Percentiles rank a stretch among this genome's conserved stretches.
Evolutionary conservation across 176 grass and related monocot genomes (phyloP).

Genomic region (Zea mays): DNA sequence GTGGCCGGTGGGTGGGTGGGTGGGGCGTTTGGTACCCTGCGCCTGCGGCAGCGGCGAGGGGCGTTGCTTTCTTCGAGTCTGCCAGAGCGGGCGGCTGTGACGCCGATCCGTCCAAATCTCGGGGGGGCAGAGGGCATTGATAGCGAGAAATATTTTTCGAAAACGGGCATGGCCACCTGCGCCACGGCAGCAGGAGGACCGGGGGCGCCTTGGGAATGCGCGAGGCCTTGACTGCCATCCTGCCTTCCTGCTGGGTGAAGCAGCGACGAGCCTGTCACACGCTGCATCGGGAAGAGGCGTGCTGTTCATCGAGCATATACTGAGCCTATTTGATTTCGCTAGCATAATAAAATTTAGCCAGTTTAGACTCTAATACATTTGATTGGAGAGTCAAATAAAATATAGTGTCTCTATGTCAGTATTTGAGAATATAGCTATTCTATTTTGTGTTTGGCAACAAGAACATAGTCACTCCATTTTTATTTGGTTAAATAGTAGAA

Average conservation of each 20-base stretch:
- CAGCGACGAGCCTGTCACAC: conserved; percentile 8
- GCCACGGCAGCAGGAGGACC: neutral
- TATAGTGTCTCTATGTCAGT: too few relatives aligned
- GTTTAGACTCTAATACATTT: too few relatives aligned
- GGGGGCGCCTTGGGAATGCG: conserved; percentile 37
- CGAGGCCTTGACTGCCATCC: conserved; percentile 45
- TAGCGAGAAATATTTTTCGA: conserved; percentile 10
- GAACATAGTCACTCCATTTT: too few relatives aligned
- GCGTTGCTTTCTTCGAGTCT: too few relatives aligned
- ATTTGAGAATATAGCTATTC: too few relatives aligned
- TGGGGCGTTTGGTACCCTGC: neutral
- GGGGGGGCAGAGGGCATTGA: conserved; percentile 5
- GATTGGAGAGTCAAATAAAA: too few relatives aligned
- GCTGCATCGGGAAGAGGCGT: neutral
- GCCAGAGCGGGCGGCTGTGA: too few relatives aligned
- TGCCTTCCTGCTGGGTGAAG: conserved; percentile 25
- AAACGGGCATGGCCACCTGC: conserved; percentile 26
- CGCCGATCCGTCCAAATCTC: conserved; percentile 1
- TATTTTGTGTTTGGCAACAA: too few relatives aligned
- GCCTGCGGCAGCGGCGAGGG: neutral
- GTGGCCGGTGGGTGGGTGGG: neutral
- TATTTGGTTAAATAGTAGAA: too few relatives aligned
- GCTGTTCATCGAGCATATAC: neutral
- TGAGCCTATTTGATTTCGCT: too few relatives aligned
- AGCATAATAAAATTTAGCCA: too few relatives aligned